Base-by-base conservation (phyloP, 495 filamentous ascomycete species). In the Penicillium cataractarum region DNA sequence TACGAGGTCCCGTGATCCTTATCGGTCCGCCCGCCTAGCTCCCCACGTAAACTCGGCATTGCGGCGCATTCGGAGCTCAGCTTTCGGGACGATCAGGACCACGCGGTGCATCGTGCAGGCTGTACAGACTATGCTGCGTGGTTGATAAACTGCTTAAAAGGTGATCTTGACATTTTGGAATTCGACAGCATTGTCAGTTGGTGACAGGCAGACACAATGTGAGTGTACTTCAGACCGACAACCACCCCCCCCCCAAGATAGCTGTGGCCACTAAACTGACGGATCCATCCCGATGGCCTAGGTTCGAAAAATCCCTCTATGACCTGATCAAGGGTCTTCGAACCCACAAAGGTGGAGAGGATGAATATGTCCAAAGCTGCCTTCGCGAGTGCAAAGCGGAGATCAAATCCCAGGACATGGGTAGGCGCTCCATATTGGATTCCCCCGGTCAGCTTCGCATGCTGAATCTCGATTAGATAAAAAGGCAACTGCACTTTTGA, bases 281-380 rank as follows among this genome's bases (percentile, higher is more conserved):
- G 3, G 26, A 29, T 61, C 65, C 29, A 71, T 56, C 13, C 22
- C 21, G 6, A 15, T 33, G 17, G 24, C 29, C 9, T 48, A 98
- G 92, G 95, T 99, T 99, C 79, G 95, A 99, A 74, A 99, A 99
- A 79, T 97, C 93, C 2, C 85, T 99, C 42, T 97, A 97, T 82
- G 94, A 98, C 86, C 93, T 99, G 80, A 99, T 99, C 61, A 86
- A 94, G 78, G 95, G 95, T 71, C 81, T 98, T 61, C 88, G 95
- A 54, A 93, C 89, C 67, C 93, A 98, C 77, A 97, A 94, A 74
- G 96, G 93, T 55, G 89, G 86, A 59, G 95, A 99, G 77, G 89
- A 90, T 69, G 91, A 94, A 63, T 99, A 97, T 76, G 93, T 98
- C 56, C 89, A 96, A 70, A 87, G 89, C 64, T 92, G 88, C 65